Base-by-base conservation (phyloP, 139 green algal species). In the Coelastrella sp. region DNA sequence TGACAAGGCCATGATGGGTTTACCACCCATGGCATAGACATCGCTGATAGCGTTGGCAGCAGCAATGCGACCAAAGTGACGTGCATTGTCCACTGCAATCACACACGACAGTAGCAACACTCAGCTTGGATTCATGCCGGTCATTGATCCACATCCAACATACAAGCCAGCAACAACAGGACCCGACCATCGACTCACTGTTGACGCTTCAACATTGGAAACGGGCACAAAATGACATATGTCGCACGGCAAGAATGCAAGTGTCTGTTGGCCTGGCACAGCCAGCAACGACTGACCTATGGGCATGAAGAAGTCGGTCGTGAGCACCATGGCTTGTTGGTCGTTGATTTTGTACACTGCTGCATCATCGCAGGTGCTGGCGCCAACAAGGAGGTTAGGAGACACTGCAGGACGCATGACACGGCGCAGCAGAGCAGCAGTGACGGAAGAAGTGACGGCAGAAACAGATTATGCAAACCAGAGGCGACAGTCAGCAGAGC, bases 291-390 rank as follows among this genome's bases (percentile, higher is more conserved):
- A 47, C 32, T 47, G 32, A 83, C 85, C 73, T 13, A 93, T 93
- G 16, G 91, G 91, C 91, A 93, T 93, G 81, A 93, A 91, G 91
- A 93, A 93, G 66, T 93, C 86, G 5, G 91, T 93, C 22, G 91
- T 93, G 32, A 93, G 75, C 80, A 93, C 89, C 8, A 93, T 76
- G 5, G 91, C 86, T 73, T 91, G 90, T 47, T 66, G 56, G 14
- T 83, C 86, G 6, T 90, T 84, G 11, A 90, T 74, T 19, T 75
- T 90, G 86, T 90, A 90, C 16, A 93, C 91, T 10, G 91, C 91
- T 10, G 91, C 91, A 66, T 93, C 91, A 78, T 93, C 91, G n/a
- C 66, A 75, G 4, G 91, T 93, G 86, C 65, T 76, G 81, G 91
- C 91, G 11, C 91, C 91, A 57, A 93, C 91, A 65, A 93, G 81